Evolutionary conservation across 2,329 filamentous ascomycete species (phyloP).

Genomic region (Cladosporium halotolerans): DNA sequence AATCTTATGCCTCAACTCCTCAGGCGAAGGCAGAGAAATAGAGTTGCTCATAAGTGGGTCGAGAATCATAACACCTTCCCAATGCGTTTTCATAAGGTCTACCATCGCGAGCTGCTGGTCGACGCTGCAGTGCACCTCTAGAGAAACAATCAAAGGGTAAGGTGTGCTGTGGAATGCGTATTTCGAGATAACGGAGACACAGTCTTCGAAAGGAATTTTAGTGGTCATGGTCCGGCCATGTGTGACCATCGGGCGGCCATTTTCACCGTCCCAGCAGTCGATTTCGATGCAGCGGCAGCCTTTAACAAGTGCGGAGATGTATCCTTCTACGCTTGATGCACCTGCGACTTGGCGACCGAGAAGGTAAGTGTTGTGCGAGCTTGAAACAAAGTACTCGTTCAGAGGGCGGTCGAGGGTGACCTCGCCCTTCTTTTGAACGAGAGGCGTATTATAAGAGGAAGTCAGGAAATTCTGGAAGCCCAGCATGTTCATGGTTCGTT

Average conservation of each 20-base stretch:
- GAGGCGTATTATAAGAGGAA: slow-evolving; percentile 44
- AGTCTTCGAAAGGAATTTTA: slow-evolving; percentile 82
- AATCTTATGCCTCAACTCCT: slow-evolving; percentile 75
- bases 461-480: slow-evolving; percentile 72
- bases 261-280: slow-evolving; percentile 92
- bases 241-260: slow-evolving; percentile 81
- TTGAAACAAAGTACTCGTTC: slow-evolving; percentile 97
- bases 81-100: slow-evolving; percentile 76
- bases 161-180: slow-evolving; percentile 86
- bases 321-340: slow-evolving; percentile 87
- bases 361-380: slow-evolving; percentile 97
- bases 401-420: slow-evolving; percentile 68
- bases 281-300: slow-evolving; percentile 95
- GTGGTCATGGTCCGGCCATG: slow-evolving; percentile 87
- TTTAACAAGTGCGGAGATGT: slow-evolving; percentile 79
- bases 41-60: slow-evolving; percentile 65
- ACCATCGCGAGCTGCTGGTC: slow-evolving; percentile 84
- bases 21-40: slow-evolving; percentile 71
- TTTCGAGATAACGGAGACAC: slow-evolving; percentile 86
- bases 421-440: slow-evolving; percentile 20
- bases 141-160: slow-evolving; percentile 87
- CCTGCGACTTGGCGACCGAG: slow-evolving; percentile 84
- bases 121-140: slow-evolving; percentile 87
- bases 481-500: slow-evolving; percentile 64
- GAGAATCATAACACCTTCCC: slow-evolving; percentile 71